Conservation (phyloP, 2,329 filamentous ascomycete genomes). For the Ophiostoma piceae region DNA sequence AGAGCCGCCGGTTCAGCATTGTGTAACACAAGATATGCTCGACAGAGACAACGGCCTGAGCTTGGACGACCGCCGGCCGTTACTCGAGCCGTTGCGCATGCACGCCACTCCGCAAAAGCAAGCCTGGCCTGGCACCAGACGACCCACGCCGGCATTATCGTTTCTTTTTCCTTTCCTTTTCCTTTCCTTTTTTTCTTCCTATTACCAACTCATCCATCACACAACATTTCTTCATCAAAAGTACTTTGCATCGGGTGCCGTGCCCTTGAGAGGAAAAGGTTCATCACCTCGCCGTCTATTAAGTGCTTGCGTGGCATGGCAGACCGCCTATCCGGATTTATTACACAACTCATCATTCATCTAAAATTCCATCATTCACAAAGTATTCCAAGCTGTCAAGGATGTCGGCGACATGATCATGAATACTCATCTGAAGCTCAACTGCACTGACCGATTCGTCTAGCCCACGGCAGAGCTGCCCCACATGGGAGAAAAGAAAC, state of each 20-base stretch:
- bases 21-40: too few species aligned
- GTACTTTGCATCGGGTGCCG: neutral
- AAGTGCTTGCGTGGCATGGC: neutral
- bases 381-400: neutral
- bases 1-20: neutral
- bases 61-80: neutral
- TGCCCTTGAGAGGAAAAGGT: neutral
- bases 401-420: neutral
- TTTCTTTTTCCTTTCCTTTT: neutral
- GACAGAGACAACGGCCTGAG: neutral
- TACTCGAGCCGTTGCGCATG: neutral
- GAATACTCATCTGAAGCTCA: neutral
- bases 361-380: too few species aligned
- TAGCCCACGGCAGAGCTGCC: neutral
- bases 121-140: neutral
- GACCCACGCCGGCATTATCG: neutral
- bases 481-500: conserved; percentile 6
- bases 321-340: neutral
- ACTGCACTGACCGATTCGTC: neutral
- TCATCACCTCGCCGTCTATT: neutral
- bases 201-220: neutral
- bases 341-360: neutral
- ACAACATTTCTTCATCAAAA: neutral
- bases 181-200: neutral
- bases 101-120: neutral